Base-by-base conservation (phyloP, 2,329 filamentous ascomycete species). In the Emergomyces orientalis region DNA sequence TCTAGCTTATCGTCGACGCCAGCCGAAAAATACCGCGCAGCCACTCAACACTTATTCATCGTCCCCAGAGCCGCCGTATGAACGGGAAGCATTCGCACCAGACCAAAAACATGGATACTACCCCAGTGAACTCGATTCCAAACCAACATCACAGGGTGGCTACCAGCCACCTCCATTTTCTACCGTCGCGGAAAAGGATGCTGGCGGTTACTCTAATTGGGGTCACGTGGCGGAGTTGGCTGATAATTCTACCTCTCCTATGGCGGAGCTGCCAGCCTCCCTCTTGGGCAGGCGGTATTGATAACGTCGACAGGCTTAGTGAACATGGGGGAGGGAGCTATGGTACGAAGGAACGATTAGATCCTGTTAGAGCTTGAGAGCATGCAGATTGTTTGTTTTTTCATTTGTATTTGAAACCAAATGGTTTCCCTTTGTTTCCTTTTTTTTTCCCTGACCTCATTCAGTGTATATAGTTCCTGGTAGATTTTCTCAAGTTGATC, bases 51-150 rank as follows among this genome's bases (percentile, higher is more conserved):
- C 11, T 19, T 43, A 47, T 30, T 41, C 13, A 51, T 13, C 9
- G 3, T 19, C 57, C 41, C 39, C 57, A 11, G n/a, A 45, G 19
- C 27, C 37, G 7, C n/a, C 11, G 27, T n/a, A 47, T 30, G 25
- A 41, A 14, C 47, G 11, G 25, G 47, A 13, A 25, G 3, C 14
- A 32, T 22, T 32, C 22, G n/a, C 57, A 9, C 57, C 57, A 7
- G 25, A 39, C 39, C 39, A 37, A 43, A 59, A 59, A 30, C 25
- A 22, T 13, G 27, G 32, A 37, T 57, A 59, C 17, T 25, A 32
- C 27, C 37, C 57, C 27, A 59, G 34, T 25, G 57, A 59, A 39
- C 57, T 59, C 11, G 57, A 59, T 39, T 59, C 57, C 11, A 25
- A 39, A 19, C 37, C 37, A 41, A 45, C 32, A 41, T 41, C 56